phyloP scores from a whole-genome alignment of 1,139 yeast species.

The Nakaseomyces delphensis region DNA sequence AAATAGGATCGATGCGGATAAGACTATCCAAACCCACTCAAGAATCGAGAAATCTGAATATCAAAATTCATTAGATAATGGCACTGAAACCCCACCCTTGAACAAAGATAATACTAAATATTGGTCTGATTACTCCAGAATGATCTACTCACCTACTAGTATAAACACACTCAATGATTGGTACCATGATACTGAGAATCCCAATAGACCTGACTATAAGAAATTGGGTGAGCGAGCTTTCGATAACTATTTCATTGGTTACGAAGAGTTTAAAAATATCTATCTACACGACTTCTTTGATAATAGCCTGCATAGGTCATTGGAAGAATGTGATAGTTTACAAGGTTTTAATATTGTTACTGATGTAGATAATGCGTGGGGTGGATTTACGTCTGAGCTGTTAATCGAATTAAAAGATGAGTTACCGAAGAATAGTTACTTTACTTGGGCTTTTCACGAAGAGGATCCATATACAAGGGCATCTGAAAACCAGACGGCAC shows the following conservation, averaged over 20 bases:
- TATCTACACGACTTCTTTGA: constrained; percentile 44
- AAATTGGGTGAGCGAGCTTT: constrained; percentile 29
- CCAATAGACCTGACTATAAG: constrained; percentile 28
- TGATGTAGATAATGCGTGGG: constrained; percentile 76
- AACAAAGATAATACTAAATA: constrained; percentile 41
- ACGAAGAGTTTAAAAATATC: constrained; percentile 37
- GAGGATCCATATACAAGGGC: constrained; percentile 20
- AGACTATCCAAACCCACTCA: constrained; percentile 25
- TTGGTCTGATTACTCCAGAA: constrained; percentile 77
- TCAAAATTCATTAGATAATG: constrained; percentile 54
- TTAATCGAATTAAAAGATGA: constrained; percentile 59
- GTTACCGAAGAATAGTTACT: constrained; percentile 51
- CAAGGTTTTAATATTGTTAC: constrained; percentile 62
- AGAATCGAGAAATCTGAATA: constrained; percentile 43
- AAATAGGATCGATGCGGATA: constrained; percentile 10
- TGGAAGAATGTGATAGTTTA: constrained; percentile 73
- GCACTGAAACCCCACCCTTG: constrained; percentile 35
- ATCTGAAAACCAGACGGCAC: constrained; percentile 9
- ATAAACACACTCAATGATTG: constrained; percentile 49
- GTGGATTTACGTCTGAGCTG: constrained; percentile 56
- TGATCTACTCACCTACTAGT: constrained; percentile 57
- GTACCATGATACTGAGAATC: constrained; percentile 34
- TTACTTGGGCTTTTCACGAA: constrained; percentile 47
- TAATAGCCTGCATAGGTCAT: constrained; percentile 46
- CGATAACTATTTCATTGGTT: constrained; percentile 40